Evolutionary conservation across 2,329 filamentous ascomycete species (phyloP).

Genomic region (Nemania sp.): DNA sequence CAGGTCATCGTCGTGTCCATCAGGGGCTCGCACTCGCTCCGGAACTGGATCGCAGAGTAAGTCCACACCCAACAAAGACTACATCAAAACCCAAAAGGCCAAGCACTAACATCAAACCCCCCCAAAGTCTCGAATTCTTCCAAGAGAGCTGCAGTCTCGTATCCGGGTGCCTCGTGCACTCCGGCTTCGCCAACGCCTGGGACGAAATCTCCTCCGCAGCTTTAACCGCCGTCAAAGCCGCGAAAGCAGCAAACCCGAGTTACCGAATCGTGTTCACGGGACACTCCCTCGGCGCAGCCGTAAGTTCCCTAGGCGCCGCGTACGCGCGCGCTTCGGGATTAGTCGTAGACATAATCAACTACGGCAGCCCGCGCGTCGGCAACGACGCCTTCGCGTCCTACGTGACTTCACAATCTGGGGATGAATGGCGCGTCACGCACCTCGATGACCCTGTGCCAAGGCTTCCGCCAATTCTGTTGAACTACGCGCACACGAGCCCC

Average conservation of each 20-base stretch:
- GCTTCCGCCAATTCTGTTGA: conserved; percentile 62
- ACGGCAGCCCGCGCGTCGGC: conserved; percentile 67
- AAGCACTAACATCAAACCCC: conserved; percentile 5
- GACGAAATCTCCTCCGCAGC: conserved; percentile 51
- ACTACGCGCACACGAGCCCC: conserved; percentile 68
- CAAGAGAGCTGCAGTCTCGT: conserved; percentile 44
- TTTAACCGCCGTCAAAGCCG: conserved; percentile 48
- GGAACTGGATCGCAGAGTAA: conserved; percentile 64
- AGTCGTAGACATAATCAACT: conserved; percentile 64
- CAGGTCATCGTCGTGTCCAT: conserved; percentile 62
- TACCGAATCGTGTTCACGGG: conserved; percentile 64
- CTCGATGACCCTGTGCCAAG: conserved; percentile 67
- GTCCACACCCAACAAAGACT: conserved; percentile 11
- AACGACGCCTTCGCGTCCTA: conserved; percentile 58
- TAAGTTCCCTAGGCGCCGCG: conserved; percentile 63
- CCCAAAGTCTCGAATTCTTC: conserved; percentile 45
- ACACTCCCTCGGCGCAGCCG: conserved; percentile 69
- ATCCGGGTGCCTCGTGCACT: conserved; percentile 54
- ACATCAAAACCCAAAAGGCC: not conserved
- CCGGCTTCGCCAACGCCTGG: conserved; percentile 65
- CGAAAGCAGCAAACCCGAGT: conserved; percentile 50
- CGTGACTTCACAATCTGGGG: conserved; percentile 55
- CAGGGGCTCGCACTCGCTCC: conserved; percentile 60
- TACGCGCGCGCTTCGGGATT: conserved; percentile 54
- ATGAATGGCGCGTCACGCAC: conserved; percentile 68